Base-by-base conservation (phyloP, 768 basidiomycete species). In the Lentinula sp. region DNA sequence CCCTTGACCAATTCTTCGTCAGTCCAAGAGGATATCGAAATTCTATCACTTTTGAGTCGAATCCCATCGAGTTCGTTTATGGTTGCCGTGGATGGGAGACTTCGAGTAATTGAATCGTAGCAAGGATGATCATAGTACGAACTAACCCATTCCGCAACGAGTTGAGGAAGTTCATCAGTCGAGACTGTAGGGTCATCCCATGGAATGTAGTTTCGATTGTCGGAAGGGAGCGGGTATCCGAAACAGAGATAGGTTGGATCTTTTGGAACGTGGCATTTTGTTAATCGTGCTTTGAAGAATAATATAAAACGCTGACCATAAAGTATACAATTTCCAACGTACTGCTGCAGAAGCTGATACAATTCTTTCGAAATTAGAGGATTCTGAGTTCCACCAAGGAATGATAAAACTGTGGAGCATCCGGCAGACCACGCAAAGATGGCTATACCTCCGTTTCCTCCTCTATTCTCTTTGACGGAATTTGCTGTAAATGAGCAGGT, bases 391-490 rank as follows among this genome's bases (percentile, higher is more conserved):
- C 23, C 9, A 45, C 55, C 55, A 5, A 56, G 41, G 12, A 63
- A 23, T 6, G 59, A 37, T 28, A 68, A 32, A 7, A 57, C 49
- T 1, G 58, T 62, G 2, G 58, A 37, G 18, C 49, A 60, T n/a
- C 68, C 68, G 6, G 61, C 18, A 13, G 68, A 69, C 68, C 68
- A 69, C 2, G 66, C 68, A 58, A 63, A 54, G 18, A 68, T 43
- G 10, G 63, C 61, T 18, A 68, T 37, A 7, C 68, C 68, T 2
- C 68, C 68, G 33, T 49, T 23, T 13, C 46, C 62, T 33, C 61
- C 36, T 15, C 66, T 64, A n/a, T 35, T 41, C 16, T 20, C 32
- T 13, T 43, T 43, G 2, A 12, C 46, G 8, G 18, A 28, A 20
- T 8, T 48, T 12, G 46, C n/a, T 3, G 16, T 15, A 3, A 18